Conservation (phyloP, 2,329 filamentous ascomycete genomes). For the Ceratocystis ficicola region DNA sequence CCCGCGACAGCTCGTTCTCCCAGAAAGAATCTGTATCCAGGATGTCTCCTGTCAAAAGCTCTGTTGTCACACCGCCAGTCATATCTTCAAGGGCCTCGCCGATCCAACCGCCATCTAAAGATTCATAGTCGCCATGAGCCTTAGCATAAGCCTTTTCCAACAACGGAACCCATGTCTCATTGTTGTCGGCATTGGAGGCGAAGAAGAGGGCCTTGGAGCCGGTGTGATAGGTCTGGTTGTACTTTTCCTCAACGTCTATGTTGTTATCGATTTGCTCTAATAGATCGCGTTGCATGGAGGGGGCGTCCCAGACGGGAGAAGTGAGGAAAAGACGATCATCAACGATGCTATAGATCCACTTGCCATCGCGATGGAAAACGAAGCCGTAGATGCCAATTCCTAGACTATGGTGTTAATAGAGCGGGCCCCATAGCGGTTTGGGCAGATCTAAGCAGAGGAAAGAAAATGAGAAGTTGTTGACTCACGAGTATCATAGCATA, state of each 20-base stretch:
- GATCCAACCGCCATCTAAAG: constrained; percentile 59
- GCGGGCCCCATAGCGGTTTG: background rate
- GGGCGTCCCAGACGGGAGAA: constrained; percentile 70
- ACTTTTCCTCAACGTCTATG: constrained; percentile 55
- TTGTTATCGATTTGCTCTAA: constrained; percentile 64
- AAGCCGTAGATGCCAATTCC: constrained; percentile 76
- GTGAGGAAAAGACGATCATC: constrained; percentile 83
- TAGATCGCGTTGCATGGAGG: constrained; percentile 59
- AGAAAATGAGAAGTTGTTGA: constrained; percentile 16
- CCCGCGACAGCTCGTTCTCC: constrained; percentile 63
- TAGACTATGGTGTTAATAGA: constrained; percentile 17
- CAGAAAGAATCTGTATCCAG: constrained; percentile 56
- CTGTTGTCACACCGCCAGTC: constrained; percentile 53
- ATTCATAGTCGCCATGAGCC: constrained; percentile 64
- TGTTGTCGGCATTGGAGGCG: constrained; percentile 59
- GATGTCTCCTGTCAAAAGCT: constrained; percentile 55
- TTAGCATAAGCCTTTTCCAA: constrained; percentile 78
- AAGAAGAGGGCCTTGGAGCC: constrained; percentile 70
- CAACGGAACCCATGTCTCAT: constrained; percentile 72
- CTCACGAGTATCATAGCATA: constrained; percentile 54
- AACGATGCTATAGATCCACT: constrained; percentile 85
- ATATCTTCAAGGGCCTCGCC: constrained; percentile 48
- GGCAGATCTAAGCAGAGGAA: background rate
- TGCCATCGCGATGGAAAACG: constrained; percentile 75
- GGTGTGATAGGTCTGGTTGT: constrained; percentile 58